These are phyloP conservation scores for Nitzschia putrida DNA, from an alignment of 108 stramenopile genomes.

Conservation along the genomic window DNA sequence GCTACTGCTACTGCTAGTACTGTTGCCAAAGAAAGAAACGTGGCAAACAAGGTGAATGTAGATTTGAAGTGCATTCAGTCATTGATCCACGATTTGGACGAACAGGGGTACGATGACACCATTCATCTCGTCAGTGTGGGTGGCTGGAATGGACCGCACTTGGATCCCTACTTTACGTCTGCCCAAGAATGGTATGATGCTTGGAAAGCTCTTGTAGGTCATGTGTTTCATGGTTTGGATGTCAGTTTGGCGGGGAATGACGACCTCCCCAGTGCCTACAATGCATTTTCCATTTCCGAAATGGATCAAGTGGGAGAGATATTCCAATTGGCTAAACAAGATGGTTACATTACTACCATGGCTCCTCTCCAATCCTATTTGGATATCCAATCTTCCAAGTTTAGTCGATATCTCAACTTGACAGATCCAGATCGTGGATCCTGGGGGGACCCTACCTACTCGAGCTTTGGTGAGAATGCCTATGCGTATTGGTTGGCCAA, in stretches of 20 bases:
- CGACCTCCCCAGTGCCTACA: conserved; percentile 35
- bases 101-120: conserved; percentile 38
- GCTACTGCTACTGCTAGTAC: not conserved
- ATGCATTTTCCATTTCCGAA: conserved; percentile 43
- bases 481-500: conserved; percentile 75
- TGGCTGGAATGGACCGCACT: conserved; percentile 82
- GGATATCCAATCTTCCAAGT: conserved; percentile 46
- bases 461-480: conserved; percentile 66
- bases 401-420: conserved; percentile 49
- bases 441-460: conserved; percentile 51
- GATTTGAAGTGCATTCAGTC: conserved; percentile 41
- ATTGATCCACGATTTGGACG: conserved; percentile 33
- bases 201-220: conserved; percentile 35
- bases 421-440: conserved; percentile 39
- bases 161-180: conserved; percentile 31
- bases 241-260: conserved; percentile 84
- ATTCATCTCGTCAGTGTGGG: conserved; percentile 66
- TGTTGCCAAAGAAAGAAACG: not conserved
- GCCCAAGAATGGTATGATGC: conserved; percentile 52
- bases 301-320: conserved; percentile 69
- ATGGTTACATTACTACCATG: conserved; percentile 69
- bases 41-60: conserved; percentile 25
- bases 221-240: conserved; percentile 73
- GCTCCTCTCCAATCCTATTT: conserved; percentile 84
- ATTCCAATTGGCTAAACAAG: conserved; percentile 37